These are phyloP conservation scores for Clavariopsis aquatica DNA, from an alignment of 495 filamentous ascomycete species.

Conservation along the genomic window DNA sequence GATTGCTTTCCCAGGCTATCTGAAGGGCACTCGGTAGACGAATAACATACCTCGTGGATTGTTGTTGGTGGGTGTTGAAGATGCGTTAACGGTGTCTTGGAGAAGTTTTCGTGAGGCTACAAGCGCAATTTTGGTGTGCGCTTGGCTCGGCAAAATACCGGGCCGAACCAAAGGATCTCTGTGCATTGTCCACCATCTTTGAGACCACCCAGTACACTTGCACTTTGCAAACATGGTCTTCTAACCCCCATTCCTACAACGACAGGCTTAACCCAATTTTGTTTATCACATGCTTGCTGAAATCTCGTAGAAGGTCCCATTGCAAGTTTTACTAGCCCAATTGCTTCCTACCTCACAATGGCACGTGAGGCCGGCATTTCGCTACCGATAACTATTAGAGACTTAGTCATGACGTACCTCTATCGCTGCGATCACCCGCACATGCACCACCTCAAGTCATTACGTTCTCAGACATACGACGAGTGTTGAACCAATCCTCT, in stretches of 20 bases:
- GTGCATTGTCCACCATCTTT: no score
- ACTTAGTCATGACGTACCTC: slow-evolving; percentile 3
- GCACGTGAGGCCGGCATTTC: not conserved
- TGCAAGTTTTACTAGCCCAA: no score
- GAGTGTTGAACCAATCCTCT: not conserved
- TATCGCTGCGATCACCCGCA: not conserved
- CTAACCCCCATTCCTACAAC: not conserved
- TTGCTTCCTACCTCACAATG: not conserved
- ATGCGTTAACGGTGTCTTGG: slow-evolving; percentile 10
- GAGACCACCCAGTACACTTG: no score
- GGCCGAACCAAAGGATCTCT: slow-evolving; percentile 1
- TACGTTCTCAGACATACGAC: not conserved
- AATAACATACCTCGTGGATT: slow-evolving; percentile 41
- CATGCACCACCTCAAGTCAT: not conserved
- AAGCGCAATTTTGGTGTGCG: slow-evolving; percentile 17
- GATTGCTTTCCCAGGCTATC: slow-evolving; percentile 42
- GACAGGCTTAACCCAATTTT: not conserved
- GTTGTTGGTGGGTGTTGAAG: slow-evolving; percentile 21
- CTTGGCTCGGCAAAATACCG: slow-evolving; percentile 5
- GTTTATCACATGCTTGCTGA: no score
- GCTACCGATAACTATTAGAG: not conserved
- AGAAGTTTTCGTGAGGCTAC: slow-evolving; percentile 2
- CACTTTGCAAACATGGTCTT: not conserved
- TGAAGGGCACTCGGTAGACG: slow-evolving; percentile 42
- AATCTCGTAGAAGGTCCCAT: no score